phyloP scores from a whole-genome alignment of 2,329 filamentous ascomycete genomes.

The Boeremia lycopersici region DNA sequence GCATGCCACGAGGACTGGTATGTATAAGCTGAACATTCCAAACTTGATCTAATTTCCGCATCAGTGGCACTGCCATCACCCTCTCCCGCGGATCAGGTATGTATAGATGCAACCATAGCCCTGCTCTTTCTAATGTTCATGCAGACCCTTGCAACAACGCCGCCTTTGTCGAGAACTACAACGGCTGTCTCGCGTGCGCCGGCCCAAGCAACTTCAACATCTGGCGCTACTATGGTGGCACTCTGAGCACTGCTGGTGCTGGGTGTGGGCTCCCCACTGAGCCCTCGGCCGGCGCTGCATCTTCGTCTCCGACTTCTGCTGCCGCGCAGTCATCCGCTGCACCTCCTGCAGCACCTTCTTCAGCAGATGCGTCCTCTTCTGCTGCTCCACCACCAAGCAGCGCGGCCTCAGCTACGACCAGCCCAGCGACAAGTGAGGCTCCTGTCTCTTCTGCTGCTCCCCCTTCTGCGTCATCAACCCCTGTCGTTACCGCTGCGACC shows the following conservation, averaged over 20 bases:
- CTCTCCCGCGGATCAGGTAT: conserved; percentile 38
- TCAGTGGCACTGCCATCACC: conserved; percentile 41
- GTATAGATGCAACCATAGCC: not conserved
- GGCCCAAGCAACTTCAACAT: conserved; percentile 51
- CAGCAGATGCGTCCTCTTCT: conserved; percentile 6
- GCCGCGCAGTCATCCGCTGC: not conserved
- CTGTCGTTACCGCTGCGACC: not conserved
- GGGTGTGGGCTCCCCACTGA: conserved; percentile 27
- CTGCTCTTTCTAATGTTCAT: not conserved
- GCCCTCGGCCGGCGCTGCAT: conserved; percentile 18
- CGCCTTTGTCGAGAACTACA: conserved; percentile 51
- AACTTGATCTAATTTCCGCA: conserved; percentile 9
- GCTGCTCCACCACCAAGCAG: conserved; percentile 1
- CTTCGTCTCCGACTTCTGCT: conserved; percentile 16
- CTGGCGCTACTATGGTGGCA: conserved; percentile 53
- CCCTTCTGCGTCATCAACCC: not conserved
- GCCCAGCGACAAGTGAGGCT: conserved; percentile 2
- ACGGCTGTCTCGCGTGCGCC: conserved; percentile 54
- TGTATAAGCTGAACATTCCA: not conserved
- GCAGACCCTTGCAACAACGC: conserved; percentile 47
- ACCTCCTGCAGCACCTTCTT: conserved; percentile 1
- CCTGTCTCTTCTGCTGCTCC: conserved; percentile 7
- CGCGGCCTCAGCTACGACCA: not conserved
- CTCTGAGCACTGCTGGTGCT: conserved; percentile 42
- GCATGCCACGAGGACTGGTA: conserved; percentile 59